phyloP scores from a whole-genome alignment of 1,284 basidiomycete genomes.

The Fomitopsis palustris region DNA sequence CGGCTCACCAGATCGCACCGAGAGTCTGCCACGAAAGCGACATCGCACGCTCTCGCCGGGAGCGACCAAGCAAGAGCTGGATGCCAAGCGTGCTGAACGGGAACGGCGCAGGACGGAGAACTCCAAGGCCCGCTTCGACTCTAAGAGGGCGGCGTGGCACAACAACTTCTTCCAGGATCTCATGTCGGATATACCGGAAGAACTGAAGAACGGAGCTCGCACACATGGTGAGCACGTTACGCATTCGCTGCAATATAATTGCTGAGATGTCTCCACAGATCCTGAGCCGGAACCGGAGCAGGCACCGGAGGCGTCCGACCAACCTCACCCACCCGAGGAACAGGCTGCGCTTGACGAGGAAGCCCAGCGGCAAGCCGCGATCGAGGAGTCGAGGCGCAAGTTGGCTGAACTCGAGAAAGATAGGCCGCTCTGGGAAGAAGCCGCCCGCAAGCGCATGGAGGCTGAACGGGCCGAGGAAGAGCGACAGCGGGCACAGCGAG shows the following conservation, averaged over 20 bases:
- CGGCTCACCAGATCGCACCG: neutral
- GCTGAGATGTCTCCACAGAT: neutral
- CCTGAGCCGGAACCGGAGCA: neutral
- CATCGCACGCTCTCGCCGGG: conserved; percentile 26
- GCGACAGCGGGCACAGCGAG: conserved; percentile 30
- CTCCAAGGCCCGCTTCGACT: conserved; percentile 27
- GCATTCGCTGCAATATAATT: neutral
- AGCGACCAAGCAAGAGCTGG: conserved; percentile 35
- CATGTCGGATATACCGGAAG: conserved; percentile 9
- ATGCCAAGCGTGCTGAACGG: conserved; percentile 36
- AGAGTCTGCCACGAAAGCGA: conserved; percentile 9
- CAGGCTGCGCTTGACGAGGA: conserved; percentile 28
- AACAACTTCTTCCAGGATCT: conserved; percentile 37
- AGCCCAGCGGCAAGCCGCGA: conserved; percentile 37
- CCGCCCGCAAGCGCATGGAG: conserved; percentile 42
- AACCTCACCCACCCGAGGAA: conserved; percentile 8
- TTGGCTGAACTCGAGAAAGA: conserved; percentile 67
- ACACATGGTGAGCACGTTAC: neutral
- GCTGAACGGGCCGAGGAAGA: conserved; percentile 45
- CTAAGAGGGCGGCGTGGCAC: conserved; percentile 29
- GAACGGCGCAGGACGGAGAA: conserved; percentile 23
- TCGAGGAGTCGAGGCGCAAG: conserved; percentile 65
- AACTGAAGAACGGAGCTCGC: neutral
- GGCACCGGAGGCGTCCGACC: neutral
- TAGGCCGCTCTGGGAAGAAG: conserved; percentile 56